Base-by-base conservation (phyloP, 2,329 filamentous ascomycete species). In the Berkeleyomyces rouxiae region DNA sequence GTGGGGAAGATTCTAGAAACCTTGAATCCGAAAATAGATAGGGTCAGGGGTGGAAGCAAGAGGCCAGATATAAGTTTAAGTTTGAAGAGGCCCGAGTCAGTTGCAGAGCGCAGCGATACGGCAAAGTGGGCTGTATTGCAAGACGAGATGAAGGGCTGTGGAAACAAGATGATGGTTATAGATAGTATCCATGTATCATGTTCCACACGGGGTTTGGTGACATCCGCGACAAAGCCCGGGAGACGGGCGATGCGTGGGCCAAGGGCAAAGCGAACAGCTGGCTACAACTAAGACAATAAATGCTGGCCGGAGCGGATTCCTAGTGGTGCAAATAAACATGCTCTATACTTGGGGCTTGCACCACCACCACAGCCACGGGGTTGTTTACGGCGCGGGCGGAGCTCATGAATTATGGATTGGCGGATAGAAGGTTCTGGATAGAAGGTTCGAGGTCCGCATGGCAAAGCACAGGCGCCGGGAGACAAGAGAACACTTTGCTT, bases 51-150 rank as follows among this genome's bases (percentile, higher is more conserved):
- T 60, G 6, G 7, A 2, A 13, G 39, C 47, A 60, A 63, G 10
- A 63, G 62, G 62, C 49, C 62, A 63, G 57, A 63, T 63, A 63
- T 60, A 60, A 39, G 47, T 60, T 60, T 40, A 63, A 44, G 44
- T 39, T 42, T 42, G 49, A 10, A 16, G 31, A 42, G 40, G 57
- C 57, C 16, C 46, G 23, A 59, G 37, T 55, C 51, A 59, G 58
- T 47, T 63, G 33, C 33, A 46, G 47, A 16, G 13, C 16, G 7
- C 49, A 36, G 60, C 23, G 46, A 40, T 7, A 13, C 44, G n/a
- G 44, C n/a, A 47, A 16, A 2, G 31, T 40, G 6, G 36, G 36
- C 51, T 23, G 11, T n/a, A 33, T 23, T 43, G n/a, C 3, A 11
- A 13, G 42, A 44, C n/a, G 42, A 13, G 42, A 9, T 44, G 10